Percentiles rank a stretch among this genome's conserved stretches.
phyloP scores from a whole-genome alignment of 331 rosid genomes.

The Saraca asoca region DNA sequence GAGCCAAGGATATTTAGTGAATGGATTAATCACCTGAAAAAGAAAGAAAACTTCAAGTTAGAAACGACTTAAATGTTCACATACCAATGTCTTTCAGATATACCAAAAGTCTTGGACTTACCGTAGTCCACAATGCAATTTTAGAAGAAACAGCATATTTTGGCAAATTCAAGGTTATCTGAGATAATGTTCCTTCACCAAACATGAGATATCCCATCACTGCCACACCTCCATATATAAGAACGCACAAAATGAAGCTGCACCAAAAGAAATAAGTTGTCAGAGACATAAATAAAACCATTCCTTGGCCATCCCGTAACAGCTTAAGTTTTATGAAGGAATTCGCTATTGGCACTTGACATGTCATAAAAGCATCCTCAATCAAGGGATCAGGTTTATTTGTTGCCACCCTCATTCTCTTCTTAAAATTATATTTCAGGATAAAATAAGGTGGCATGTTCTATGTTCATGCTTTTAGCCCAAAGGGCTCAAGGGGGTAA shows the following conservation, averaged over 20 bases:
- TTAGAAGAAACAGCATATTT: constrained; percentile 52
- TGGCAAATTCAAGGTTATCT: constrained; percentile 79
- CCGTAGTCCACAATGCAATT: constrained; percentile 75
- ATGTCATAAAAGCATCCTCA: too few relatives aligned
- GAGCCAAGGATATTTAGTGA: constrained; percentile 79
- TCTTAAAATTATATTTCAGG: too few relatives aligned
- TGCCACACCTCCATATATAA: constrained; percentile 66
- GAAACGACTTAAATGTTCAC: constrained; percentile 21
- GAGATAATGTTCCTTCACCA: constrained; percentile 66
- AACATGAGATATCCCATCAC: constrained; percentile 73
- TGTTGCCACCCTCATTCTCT: too few relatives aligned
- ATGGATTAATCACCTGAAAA: constrained; percentile 71
- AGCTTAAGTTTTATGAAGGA: too few relatives aligned
- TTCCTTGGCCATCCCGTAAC: too few relatives aligned
- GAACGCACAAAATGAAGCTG: constrained; percentile 61
- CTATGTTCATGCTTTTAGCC: too few relatives aligned
- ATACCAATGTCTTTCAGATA: constrained; percentile 1
- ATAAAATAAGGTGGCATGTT: too few relatives aligned
- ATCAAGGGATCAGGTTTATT: too few relatives aligned
- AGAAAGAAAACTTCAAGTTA: constrained; percentile 31
- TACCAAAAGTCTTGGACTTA: constrained; percentile 40
- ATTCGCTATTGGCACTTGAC: too few relatives aligned
- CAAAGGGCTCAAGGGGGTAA: too few relatives aligned
- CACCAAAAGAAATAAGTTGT: constrained; percentile 18
- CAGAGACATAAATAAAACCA: too few relatives aligned